Evolutionary conservation across 108 stramenopile genomes (phyloP).

Genomic region (Pseudonitzschia delicatissima): DNA sequence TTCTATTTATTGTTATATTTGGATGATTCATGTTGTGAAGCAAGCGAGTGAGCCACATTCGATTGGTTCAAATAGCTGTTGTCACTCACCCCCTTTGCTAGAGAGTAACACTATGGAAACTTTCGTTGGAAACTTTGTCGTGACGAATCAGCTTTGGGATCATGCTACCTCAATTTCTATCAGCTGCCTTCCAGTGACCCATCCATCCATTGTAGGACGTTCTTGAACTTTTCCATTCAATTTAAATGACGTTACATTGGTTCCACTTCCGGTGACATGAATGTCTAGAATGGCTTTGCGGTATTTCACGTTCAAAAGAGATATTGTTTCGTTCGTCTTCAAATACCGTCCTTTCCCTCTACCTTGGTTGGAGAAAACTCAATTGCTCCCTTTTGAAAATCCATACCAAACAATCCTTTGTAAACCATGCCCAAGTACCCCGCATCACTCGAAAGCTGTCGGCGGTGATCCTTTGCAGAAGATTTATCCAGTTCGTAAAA

Average conservation of each 20-base stretch:
- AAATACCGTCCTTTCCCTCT: neutral
- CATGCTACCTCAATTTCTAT: conserved; percentile 8
- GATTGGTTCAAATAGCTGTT: too few relatives aligned
- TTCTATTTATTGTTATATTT: too few relatives aligned
- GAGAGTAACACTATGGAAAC: too few relatives aligned
- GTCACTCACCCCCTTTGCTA: too few relatives aligned
- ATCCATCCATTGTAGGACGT: neutral
- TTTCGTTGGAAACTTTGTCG: neutral
- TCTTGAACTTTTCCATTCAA: conserved; percentile 12
- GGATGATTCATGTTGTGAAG: too few relatives aligned
- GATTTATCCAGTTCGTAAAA: conserved; percentile 38
- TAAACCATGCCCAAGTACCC: conserved; percentile 40
- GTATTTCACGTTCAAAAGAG: conserved; percentile 15
- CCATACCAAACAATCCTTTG: conserved; percentile 40
- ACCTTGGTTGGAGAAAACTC: conserved; percentile 21
- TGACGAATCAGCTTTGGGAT: neutral
- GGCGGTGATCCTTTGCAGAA: conserved; percentile 19
- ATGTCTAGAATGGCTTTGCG: conserved; percentile 21
- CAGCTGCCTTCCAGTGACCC: neutral
- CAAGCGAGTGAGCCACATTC: too few relatives aligned
- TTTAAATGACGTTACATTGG: conserved; percentile 12
- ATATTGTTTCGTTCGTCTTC: neutral
- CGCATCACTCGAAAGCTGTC: conserved; percentile 33
- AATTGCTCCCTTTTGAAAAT: conserved; percentile 17
- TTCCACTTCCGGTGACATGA: conserved; percentile 22